Evolutionary conservation across 768 basidiomycete species (phyloP).

Genomic region (Clathrus columnatus): DNA sequence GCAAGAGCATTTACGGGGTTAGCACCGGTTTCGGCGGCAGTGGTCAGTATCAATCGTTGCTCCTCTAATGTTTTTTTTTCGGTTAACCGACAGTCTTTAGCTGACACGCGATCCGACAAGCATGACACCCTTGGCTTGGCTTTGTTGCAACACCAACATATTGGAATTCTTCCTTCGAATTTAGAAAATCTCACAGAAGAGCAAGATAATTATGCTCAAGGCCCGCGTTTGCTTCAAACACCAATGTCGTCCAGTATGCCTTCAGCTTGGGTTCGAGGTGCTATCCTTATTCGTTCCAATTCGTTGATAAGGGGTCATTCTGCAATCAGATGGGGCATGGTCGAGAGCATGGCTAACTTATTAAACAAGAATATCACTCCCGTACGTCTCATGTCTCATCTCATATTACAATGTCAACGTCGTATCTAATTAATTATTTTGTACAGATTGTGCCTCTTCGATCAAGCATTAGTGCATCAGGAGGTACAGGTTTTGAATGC

Average conservation of each 20-base stretch:
- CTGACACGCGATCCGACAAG: conserved; percentile 73
- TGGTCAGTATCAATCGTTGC: conserved; percentile 27
- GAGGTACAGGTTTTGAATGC: too few relatives aligned
- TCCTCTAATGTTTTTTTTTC: conserved; percentile 4
- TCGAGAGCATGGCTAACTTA: conserved; percentile 69
- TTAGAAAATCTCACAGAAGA: conserved; percentile 28
- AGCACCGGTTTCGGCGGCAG: conserved; percentile 86
- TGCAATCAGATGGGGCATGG: conserved; percentile 71
- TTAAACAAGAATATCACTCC: conserved; percentile 58
- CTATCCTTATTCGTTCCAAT: conserved; percentile 82
- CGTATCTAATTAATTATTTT: not conserved
- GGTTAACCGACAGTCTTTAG: too few relatives aligned
- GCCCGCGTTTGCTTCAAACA: conserved; percentile 45
- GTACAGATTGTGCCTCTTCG: conserved; percentile 75
- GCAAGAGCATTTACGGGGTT: conserved; percentile 74
- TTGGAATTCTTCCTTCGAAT: conserved; percentile 59
- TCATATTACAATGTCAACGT: not conserved
- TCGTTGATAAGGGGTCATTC: conserved; percentile 85
- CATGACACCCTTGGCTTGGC: conserved; percentile 66
- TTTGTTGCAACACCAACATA: conserved; percentile 80
- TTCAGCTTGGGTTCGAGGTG: conserved; percentile 80
- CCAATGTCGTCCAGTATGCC: conserved; percentile 73
- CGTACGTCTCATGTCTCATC: not conserved
- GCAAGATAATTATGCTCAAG: conserved; percentile 29
- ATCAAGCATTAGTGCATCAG: conserved; percentile 76